phyloP scores from a whole-genome alignment of 2,329 filamentous ascomycete species.

The Fusarium globosum region DNA sequence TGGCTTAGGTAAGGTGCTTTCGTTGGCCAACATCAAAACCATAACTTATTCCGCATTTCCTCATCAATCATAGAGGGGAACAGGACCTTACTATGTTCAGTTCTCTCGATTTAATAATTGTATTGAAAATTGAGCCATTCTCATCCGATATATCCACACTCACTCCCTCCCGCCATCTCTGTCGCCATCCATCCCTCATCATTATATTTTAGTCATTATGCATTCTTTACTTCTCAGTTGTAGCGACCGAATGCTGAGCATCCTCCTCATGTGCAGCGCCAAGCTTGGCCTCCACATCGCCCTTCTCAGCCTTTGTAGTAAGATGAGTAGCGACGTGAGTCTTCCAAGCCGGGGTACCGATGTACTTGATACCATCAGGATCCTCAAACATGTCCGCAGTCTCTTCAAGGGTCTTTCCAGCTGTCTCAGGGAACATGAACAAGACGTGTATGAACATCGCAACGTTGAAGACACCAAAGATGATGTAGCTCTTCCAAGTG shows the following conservation, averaged over 20 bases:
- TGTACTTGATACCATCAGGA: slow-evolving; percentile 29
- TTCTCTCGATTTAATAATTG: rapidly evolving
- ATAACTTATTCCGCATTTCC: background rate
- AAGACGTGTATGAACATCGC: slow-evolving; percentile 47
- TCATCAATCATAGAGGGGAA: rapidly evolving
- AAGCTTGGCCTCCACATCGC: slow-evolving; percentile 39
- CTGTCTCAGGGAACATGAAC: slow-evolving; percentile 60
- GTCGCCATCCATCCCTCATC: no score
- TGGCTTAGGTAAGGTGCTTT: background rate
- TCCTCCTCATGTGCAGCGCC: slow-evolving; percentile 12
- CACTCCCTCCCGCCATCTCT: no score
- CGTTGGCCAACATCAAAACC: background rate
- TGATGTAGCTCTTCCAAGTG: slow-evolving; percentile 35
- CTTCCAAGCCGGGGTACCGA: slow-evolving; percentile 41
- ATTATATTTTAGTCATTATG: background rate
- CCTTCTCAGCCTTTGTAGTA: slow-evolving; percentile 26
- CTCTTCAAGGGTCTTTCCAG: slow-evolving; percentile 67
- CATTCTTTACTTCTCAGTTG: background rate
- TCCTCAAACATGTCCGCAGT: slow-evolving; percentile 60
- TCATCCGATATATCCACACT: no score
- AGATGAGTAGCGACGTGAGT: slow-evolving; percentile 19
- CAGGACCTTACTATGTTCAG: rapidly evolving
- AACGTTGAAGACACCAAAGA: slow-evolving; percentile 39
- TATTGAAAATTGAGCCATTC: background rate
- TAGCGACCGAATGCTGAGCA: background rate